Percentiles rank a stretch among this genome's conserved stretches.
Conservation (phyloP, 176 grass and related monocot species). For the Pharus latifolius region DNA sequence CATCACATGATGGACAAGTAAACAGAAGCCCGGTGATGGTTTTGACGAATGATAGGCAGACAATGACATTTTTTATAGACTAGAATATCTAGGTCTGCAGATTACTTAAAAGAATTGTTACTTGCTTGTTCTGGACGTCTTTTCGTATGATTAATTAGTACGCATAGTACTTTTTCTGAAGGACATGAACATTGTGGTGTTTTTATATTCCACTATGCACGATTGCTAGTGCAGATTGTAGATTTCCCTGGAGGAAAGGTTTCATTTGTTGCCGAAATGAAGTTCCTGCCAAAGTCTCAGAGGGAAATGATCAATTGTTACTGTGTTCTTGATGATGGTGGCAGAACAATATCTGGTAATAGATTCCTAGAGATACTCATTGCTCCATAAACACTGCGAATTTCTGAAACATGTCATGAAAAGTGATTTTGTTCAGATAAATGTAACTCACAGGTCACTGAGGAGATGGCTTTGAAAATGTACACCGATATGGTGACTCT, state of each 20-base stretch:
- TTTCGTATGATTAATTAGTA: no score
- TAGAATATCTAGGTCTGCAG: no score
- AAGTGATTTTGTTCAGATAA: neutral
- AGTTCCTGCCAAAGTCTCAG: conserved; percentile 53
- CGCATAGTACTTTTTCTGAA: neutral
- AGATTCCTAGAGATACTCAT: conserved; percentile 58
- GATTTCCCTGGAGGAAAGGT: conserved; percentile 96
- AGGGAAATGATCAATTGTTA: conserved; percentile 79
- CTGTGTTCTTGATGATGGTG: conserved; percentile 62
- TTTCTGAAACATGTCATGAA: neutral
- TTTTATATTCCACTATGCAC: neutral
- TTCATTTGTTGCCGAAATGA: conserved; percentile 68
- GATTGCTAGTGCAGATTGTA: conserved; percentile 25
- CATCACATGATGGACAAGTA: no score
- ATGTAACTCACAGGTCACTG: conserved; percentile 42
- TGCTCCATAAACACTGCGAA: neutral
- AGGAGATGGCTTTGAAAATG: conserved; percentile 86
- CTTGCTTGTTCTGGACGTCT: neutral
- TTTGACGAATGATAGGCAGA: no score
- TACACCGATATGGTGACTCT: conserved; percentile 76
- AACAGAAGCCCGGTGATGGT: no score
- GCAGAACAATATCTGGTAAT: conserved; percentile 42
- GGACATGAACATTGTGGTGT: neutral
- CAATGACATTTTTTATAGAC: no score
- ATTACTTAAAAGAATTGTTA: neutral